Evolutionary conservation across 305 asterid species (phyloP), one percentile per base, ranked within the genome.

Genomic region (Fraxinus angustifolia): DNA sequence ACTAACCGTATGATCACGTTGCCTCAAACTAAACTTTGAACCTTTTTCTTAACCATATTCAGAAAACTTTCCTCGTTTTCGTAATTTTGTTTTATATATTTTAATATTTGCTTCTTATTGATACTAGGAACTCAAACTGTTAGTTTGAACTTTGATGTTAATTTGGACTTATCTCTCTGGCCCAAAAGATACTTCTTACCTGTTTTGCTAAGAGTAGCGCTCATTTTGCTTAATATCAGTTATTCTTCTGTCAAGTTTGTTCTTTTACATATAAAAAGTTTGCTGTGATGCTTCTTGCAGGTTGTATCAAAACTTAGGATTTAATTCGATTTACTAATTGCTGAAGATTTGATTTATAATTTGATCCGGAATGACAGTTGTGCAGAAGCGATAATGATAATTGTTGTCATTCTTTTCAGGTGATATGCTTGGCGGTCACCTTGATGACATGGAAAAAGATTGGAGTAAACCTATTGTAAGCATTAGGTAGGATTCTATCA

Each of bases 381-480:
- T 28, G 73, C 3, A 16, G 36, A 67, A 8, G 19, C 38, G 14
- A 67, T 67, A 23, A 31, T 76, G 33, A 17, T 67, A 56, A 30
- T 65, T 70, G 2, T 68, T 75, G 35, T 36, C 75, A 78, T 70
- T 84, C 68, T 30, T 80, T 80, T 86, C 89, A 95, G 99, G 95
- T 62, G 99, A 94, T 86, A 94, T 87, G 90, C 94, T 96, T 33
- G 99, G 99, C 31, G 98, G 99, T 82, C 99, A 96, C 91, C 97
- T 96, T 38, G 99, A 96, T 85, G 99, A 96, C 89, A 94, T 94
- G 99, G 99, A 96, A 86, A 90, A 91, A 77, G 99, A 96, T 87
- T 96, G 98, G 99, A 94, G 93, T 85, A 94, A 94, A 86, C 99
- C 99, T 58, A 96, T 96, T 58, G 98, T 96, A 71, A 96, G 99